Evolutionary conservation across 2,329 filamentous ascomycete species (phyloP).

Genomic region (Aspergillus persii): DNA sequence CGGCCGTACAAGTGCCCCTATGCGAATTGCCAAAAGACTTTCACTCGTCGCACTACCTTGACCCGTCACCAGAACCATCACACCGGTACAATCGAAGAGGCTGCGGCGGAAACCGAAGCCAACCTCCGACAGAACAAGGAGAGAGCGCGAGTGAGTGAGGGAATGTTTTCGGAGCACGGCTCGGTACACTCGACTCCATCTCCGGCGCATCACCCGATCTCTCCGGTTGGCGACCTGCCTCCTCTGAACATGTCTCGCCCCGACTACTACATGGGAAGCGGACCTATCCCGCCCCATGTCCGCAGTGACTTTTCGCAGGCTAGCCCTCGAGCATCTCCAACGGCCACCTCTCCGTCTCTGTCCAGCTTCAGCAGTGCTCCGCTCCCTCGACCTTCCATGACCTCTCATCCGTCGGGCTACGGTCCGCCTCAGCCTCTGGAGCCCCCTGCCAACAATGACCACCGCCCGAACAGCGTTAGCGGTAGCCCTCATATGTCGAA

Average conservation of each 20-base stretch:
- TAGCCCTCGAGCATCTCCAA: constrained; percentile 64
- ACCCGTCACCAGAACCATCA: constrained; percentile 96
- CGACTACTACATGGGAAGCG: constrained; percentile 77
- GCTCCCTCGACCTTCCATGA: constrained; percentile 59
- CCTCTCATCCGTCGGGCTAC: constrained; percentile 80
- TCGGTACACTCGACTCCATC: constrained; percentile 67
- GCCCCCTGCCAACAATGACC: constrained; percentile 73
- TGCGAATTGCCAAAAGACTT: constrained; percentile 97
- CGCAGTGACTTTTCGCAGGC: constrained; percentile 70
- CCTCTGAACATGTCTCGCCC: constrained; percentile 68
- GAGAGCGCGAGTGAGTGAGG: constrained; percentile 35
- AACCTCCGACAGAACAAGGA: constrained; percentile 63
- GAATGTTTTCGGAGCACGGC: constrained; percentile 44
- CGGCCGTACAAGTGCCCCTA: constrained; percentile 97
- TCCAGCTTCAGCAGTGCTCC: constrained; percentile 55
- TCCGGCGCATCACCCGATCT: constrained; percentile 76
- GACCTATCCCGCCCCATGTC: constrained; percentile 77
- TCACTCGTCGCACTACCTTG: constrained; percentile 90
- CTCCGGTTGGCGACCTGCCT: constrained; percentile 72
- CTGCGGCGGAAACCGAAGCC: constrained; percentile 82
- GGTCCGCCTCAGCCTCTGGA: constrained; percentile 83
- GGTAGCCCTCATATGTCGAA: constrained; percentile 83
- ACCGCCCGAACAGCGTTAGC: constrained; percentile 69
- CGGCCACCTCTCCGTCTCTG: constrained; percentile 63
- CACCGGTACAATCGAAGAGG: constrained; percentile 91